These are phyloP conservation scores for Sugiyamaella boreocaroliniensis DNA, from an alignment of 805 yeast genomes.

Conservation along the genomic window DNA sequence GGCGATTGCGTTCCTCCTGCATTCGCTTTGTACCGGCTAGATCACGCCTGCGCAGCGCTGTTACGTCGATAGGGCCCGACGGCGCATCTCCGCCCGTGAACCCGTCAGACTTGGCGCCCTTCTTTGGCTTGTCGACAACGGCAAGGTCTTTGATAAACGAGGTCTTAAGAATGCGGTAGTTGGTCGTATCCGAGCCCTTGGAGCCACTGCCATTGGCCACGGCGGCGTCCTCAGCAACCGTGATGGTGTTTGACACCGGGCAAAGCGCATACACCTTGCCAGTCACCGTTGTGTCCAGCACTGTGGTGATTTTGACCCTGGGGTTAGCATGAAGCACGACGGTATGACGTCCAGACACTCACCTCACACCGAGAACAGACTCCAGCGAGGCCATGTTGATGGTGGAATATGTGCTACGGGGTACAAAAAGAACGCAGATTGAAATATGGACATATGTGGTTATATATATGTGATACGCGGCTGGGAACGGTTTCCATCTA, in stretches of 20 bases:
- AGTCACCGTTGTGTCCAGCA: slow-evolving; percentile 48
- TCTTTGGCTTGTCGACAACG: slow-evolving; percentile 37
- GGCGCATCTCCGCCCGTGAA: slow-evolving; percentile 31
- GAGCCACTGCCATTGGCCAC: not conserved
- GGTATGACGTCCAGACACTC: not conserved
- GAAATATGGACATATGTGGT: not conserved
- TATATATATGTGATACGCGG: not conserved
- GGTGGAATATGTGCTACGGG: not conserved
- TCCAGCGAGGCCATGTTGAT: slow-evolving; percentile 13
- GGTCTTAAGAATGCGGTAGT: slow-evolving; percentile 49
- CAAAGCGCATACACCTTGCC: slow-evolving; percentile 62
- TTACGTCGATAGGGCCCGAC: slow-evolving; percentile 31
- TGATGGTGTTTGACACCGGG: slow-evolving; percentile 39
- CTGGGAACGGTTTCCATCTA: no score
- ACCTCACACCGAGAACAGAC: slow-evolving; percentile 14
- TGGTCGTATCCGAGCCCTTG: slow-evolving; percentile 19
- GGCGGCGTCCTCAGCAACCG: slow-evolving; percentile 27
- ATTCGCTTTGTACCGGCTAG: slow-evolving; percentile 25
- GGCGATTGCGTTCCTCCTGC: slow-evolving; percentile 21
- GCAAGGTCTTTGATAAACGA: slow-evolving; percentile 50
- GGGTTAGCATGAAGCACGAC: not conserved
- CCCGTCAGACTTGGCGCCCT: slow-evolving; percentile 17
- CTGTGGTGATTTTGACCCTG: slow-evolving; percentile 52
- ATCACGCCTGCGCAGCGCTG: slow-evolving; percentile 25
- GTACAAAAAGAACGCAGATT: no score